Evolutionary conservation across 176 grass and related monocot species (phyloP).

Genomic region (Zoysia japonica): DNA sequence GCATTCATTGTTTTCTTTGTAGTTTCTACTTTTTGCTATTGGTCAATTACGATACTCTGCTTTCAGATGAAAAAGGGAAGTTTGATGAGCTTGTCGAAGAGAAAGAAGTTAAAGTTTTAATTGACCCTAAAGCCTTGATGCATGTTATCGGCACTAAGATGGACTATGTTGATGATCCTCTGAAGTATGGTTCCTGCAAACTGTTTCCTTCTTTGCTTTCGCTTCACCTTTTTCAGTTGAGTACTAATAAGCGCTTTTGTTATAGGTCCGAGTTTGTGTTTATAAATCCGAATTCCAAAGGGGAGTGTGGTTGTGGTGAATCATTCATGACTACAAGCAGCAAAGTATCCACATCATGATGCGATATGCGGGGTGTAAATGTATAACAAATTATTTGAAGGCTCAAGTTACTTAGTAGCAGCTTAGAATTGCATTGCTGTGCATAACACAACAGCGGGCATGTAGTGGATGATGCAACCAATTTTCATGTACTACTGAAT

Average conservation of each 20-base stretch:
- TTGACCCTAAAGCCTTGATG: conserved; percentile 91
- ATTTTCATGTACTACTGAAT: not conserved
- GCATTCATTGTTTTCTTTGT: not conserved
- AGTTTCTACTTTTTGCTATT: conserved; percentile 1
- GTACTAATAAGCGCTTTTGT: not conserved
- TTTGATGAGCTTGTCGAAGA: conserved; percentile 87
- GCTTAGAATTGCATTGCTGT: not conserved
- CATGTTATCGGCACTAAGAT: conserved; percentile 96
- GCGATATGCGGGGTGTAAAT: not conserved
- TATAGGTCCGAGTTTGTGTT: conserved; percentile 90
- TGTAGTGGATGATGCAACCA: conserved; percentile 14
- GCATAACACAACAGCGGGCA: not conserved
- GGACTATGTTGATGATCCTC: conserved; percentile 74
- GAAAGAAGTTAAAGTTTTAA: conserved; percentile 85
- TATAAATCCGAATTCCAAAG: conserved; percentile 88
- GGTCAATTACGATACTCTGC: not conserved
- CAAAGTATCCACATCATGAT: conserved; percentile 49
- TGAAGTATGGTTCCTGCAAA: conserved; percentile 49
- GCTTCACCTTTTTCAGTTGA: not conserved
- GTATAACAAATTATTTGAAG: conserved; percentile 5
- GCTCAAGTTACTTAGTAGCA: not conserved
- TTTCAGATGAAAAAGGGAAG: conserved; percentile 86
- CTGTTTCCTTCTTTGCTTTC: not conserved
- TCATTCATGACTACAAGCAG: conserved; percentile 79
- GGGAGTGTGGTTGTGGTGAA: conserved; percentile 86